Conservation (phyloP, 2,329 filamentous ascomycete species). For the Rhinocladiella mackenziei region DNA sequence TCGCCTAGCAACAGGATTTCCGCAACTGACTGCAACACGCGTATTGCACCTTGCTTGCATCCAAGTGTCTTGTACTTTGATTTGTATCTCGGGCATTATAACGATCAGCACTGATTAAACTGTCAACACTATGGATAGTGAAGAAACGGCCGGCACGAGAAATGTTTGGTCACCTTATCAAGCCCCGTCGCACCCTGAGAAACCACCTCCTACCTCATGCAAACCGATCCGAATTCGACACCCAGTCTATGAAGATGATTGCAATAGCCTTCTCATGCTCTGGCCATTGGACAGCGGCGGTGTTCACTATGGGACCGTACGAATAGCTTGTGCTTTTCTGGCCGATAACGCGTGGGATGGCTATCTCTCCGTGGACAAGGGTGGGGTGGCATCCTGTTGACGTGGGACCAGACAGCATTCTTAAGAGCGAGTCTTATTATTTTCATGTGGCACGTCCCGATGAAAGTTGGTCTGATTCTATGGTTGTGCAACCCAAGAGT, state of each 20-base stretch:
- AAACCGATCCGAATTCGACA: neutral
- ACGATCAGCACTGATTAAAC: too few relatives aligned
- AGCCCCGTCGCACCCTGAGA: constrained; percentile 1
- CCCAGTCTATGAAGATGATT: neutral
- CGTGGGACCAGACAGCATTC: neutral
- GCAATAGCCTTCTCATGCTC: neutral
- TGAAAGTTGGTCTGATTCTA: neutral
- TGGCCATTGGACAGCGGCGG: neutral
- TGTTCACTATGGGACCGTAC: constrained; percentile 1
- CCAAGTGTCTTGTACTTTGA: too few relatives aligned
- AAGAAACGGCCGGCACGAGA: neutral
- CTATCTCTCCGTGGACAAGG: constrained; percentile 1
- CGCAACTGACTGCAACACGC: too few relatives aligned
- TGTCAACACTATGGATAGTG: too few relatives aligned
- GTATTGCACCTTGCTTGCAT: too few relatives aligned
- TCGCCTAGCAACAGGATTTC: too few relatives aligned
- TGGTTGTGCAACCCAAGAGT: neutral
- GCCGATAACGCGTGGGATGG: constrained; percentile 2
- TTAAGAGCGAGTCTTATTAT: neutral
- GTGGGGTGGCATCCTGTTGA: neutral
- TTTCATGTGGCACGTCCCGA: neutral
- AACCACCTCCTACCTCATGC: neutral
- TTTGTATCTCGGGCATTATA: too few relatives aligned
- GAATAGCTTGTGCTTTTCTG: neutral
- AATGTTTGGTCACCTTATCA: constrained; percentile 3